Evolutionary conservation across 2,329 filamentous ascomycete species (phyloP), one percentile per base, ranked within the genome.

Genomic region (Pyricularia pennisetigena): DNA sequence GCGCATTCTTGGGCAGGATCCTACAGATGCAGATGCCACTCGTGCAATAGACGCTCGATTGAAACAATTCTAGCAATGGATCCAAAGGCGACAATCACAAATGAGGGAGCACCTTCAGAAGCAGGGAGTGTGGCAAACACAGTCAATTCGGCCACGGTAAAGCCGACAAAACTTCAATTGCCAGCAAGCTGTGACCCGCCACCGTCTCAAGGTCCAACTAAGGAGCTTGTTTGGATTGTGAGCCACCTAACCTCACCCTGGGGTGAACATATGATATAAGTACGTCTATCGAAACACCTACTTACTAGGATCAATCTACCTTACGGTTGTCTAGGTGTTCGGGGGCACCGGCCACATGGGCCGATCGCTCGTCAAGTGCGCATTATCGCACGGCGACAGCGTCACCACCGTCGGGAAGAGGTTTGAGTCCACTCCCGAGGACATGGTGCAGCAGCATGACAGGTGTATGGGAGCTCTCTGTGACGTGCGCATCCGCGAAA

Each of bases 341-440:
- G 95, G 95, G 65, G 94, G 93, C 65, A 97, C 94, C n/a, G 95
- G 95, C 68, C 95, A 99, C 75, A 97, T 98, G 84, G 95, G 95
- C 69, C 90, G 93, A 67, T 96, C 92, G 8, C 86, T 98, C 24
- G 92, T 94, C 69, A 94, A 95, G 74, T 88, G 86, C 68, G 93
- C 91, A 20, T 84, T 98, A 26, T 83, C 87, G 20, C 90, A 93
- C 73, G 90, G 90, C 72, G 95, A 99, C 76, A 84, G 89, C 66
- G 94, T 97, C 69, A 89, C 90, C 2, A 93, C 93, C 7, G 94
- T 97, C 10, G 95, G 95, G 9, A 89, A 92, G 71, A 89, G 89
- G 16, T 88, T 91, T 74, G 91, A 97, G 79, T 92, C 92, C 69
- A 89, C 83, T 29, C 84, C 86, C 9, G 85, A 88, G 71, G 87